Evolutionary conservation across 257 asterid genomes (phyloP), one percentile per base, ranked within the genome.

Genomic region (Solanum chmielewskii): DNA sequence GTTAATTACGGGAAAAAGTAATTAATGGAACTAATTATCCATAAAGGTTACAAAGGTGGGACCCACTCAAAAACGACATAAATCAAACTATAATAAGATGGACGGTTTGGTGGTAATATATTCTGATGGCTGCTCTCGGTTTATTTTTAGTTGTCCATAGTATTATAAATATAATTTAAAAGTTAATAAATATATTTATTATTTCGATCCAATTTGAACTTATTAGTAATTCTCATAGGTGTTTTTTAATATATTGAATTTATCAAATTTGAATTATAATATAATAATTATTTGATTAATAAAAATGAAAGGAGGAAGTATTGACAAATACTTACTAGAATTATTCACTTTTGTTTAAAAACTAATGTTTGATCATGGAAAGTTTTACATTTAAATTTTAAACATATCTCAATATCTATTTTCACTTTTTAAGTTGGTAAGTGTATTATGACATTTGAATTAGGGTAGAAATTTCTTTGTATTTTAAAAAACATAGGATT

Each of bases 1-100:
- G 90, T 88, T 89, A 74, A 52, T 91, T 86, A 78, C 70, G 23
- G 33, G 9, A 10, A 47, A 47, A 39, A n/a, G 20, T 83, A 85
- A 35, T 44, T 85, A 45, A 62, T 3, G 44, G 44, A 41, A 42
- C 81, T 88, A 82, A 66, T 41, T 23, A 59, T 29, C 23, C 60
- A 27, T 64, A 74, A 60, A 42, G 39, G 10, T 80, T 80, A 20
- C 77, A 83, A 4, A 13, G 1, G 86, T 62, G 10, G 73, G 59
- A 8, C 27, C 86, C 74, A 12, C 16, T 83, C 0, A 7, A 37
- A 83, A 37, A 83, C 1, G 15, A 83, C 52, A 83, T 52, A 56
- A 56, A 83, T 31, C 86, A 83, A 60, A 60, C 56, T 83, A 45
- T 25, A 56, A 56, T 52, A 56, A 37, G 76, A 2, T 52, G 56